Percentiles rank a stretch among this genome's conserved stretches.
phyloP scores from a whole-genome alignment of 2,329 filamentous ascomycete genomes.

The Sporothrix globosa region DNA sequence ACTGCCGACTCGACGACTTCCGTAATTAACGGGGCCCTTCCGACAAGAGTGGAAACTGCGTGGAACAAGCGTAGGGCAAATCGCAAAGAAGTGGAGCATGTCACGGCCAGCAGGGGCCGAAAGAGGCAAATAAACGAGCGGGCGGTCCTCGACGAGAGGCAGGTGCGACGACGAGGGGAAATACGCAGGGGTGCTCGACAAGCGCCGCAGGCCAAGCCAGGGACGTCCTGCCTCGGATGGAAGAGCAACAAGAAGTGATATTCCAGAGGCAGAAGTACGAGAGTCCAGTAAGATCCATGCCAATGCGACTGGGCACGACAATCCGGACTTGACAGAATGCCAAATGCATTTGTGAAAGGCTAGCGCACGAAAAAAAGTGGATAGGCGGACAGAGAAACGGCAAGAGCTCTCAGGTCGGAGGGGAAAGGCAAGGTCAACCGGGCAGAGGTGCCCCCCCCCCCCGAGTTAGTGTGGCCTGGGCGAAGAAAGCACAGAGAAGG shows the following conservation, averaged over 20 bases:
- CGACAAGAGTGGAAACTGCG: constrained; percentile 4
- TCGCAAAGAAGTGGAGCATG: constrained; percentile 18
- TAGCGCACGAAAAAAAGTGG: constrained; percentile 18
- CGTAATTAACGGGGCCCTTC: not conserved
- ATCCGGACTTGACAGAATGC: not conserved
- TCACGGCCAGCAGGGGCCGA: not conserved
- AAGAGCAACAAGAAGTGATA: constrained; percentile 10
- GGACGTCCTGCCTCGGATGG: not conserved
- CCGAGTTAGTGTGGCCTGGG: not conserved
- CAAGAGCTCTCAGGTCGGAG: constrained; percentile 7
- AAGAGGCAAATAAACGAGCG: not conserved
- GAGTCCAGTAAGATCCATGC: not conserved
- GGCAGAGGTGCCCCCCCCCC: constrained; percentile 12
- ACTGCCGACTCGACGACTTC: not conserved
- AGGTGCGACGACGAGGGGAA: not conserved
- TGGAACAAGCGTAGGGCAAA: constrained; percentile 8
- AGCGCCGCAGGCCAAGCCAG: no score
- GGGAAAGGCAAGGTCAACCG: no score
- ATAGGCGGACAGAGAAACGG: not conserved
- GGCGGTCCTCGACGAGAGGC: not conserved
- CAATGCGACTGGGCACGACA: not conserved
- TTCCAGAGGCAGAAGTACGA: not conserved
- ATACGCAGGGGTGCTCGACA: no score
- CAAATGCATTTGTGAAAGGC: not conserved
- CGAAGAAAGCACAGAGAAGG: not conserved